A percentile compares a stretch with the other conserved stretches of the same genome.
Evolutionary conservation across 371 early-diverging fungal genomes (phyloP).

Genomic region (Funneliformis caledonium): DNA sequence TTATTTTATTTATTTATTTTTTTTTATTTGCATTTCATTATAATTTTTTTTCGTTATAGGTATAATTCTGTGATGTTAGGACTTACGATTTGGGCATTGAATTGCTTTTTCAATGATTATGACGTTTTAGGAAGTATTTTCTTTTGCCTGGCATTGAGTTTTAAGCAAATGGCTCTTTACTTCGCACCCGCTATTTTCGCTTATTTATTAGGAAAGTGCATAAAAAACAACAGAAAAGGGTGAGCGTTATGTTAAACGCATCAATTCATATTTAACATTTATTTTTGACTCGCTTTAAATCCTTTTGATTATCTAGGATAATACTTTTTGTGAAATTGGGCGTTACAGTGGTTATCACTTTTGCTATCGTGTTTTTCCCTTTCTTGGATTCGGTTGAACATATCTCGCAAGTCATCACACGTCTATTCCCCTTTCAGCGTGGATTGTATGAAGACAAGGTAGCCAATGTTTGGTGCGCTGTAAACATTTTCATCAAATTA

Average conservation of each 20-base stretch:
- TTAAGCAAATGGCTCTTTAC: constrained; percentile 97
- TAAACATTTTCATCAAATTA: constrained; percentile 84
- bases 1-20: background rate
- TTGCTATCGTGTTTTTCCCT: constrained; percentile 69
- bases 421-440: constrained; percentile 92
- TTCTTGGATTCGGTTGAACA: constrained; percentile 69
- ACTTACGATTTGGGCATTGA: constrained; percentile 75
- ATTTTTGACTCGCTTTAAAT: background rate
- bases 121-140: constrained; percentile 73
- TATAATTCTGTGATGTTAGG: constrained; percentile 96
- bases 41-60: constrained; percentile 45
- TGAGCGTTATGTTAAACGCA: background rate
- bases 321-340: constrained; percentile 77
- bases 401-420: constrained; percentile 75
- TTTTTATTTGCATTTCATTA: background rate
- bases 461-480: constrained; percentile 95
- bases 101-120: constrained; percentile 61
- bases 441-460: constrained; percentile 98
- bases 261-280: background rate
- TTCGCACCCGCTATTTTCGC: constrained; percentile 90
- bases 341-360: constrained; percentile 70
- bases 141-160: constrained; percentile 82
- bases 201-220: constrained; percentile 81
- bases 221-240: constrained; percentile 41
- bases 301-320: constrained; percentile 43